Percentiles rank a stretch among this genome's conserved stretches.
Evolutionary conservation across 1,139 yeast genomes (phyloP).

Genomic region (Yamadazyma dendronema): DNA sequence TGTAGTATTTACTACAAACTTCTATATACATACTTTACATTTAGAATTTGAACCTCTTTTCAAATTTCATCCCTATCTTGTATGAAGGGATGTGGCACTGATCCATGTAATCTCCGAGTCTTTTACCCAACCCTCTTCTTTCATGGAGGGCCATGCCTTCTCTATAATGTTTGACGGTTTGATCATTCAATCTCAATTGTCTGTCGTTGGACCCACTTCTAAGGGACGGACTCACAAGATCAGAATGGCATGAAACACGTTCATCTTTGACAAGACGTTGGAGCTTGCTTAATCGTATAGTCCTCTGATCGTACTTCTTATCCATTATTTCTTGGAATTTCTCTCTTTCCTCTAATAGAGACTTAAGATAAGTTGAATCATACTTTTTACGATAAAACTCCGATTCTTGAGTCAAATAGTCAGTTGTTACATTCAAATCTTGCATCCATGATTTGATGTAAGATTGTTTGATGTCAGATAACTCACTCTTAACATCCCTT

Average conservation of each 20-base stretch:
- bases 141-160: constrained; percentile 26
- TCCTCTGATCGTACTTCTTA: constrained; percentile 21
- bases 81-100: constrained; percentile 20
- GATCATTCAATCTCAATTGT: constrained; percentile 8
- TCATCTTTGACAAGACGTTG: constrained; percentile 17
- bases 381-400: constrained; percentile 17
- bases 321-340: constrained; percentile 26
- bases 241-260: constrained; percentile 34
- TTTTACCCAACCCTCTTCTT: constrained; percentile 30
- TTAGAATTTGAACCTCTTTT: constrained; percentile 21
- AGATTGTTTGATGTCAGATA: constrained; percentile 1
- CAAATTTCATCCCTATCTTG: constrained; percentile 32
- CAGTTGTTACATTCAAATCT: constrained; percentile 21
- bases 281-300: constrained; percentile 18
- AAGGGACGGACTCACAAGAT: constrained; percentile 22
- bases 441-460: constrained; percentile 23
- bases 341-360: constrained; percentile 14
- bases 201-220: constrained; percentile 6
- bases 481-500: constrained; percentile 3
- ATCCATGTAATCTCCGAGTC: constrained; percentile 29
- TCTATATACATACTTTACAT: no score
- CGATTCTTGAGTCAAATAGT: constrained; percentile 16
- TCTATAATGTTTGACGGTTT: constrained; percentile 9
- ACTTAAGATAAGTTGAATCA: constrained; percentile 2
- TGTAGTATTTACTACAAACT: no score